These are phyloP conservation scores for Cornus controversa DNA, from an alignment of 148 eudicot genomes.

Conservation along the genomic window DNA sequence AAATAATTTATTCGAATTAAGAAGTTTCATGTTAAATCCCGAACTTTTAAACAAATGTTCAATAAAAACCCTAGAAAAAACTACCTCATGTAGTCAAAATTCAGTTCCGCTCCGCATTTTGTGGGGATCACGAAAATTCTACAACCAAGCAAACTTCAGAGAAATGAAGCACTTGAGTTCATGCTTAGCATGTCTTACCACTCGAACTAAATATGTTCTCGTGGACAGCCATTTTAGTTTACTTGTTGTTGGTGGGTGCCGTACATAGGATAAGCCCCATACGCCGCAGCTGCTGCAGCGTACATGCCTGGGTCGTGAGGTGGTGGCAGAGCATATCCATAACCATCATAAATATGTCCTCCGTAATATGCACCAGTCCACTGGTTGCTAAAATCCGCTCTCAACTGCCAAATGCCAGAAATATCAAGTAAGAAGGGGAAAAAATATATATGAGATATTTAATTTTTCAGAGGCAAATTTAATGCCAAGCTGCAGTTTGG, in stretches of 20 bases:
- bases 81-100: conserved; percentile 62
- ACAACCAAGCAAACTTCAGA: conserved; percentile 44
- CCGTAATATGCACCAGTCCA: conserved; percentile 90
- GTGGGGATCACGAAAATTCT: conserved; percentile 38
- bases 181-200: background rate
- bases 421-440: conserved; percentile 7
- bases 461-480: background rate
- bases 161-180: conserved; percentile 33
- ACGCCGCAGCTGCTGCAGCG: conserved; percentile 73
- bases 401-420: conserved; percentile 41
- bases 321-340: conserved; percentile 69
- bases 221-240: conserved; percentile 30
- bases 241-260: conserved; percentile 85
- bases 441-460: no score
- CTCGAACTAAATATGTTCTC: conserved; percentile 15
- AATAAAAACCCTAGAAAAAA: conserved; percentile 20
- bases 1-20: conserved; percentile 30
- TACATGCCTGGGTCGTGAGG: conserved; percentile 91
- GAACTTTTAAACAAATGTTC: conserved; percentile 42
- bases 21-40: conserved; percentile 30
- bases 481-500: background rate
- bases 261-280: conserved; percentile 76
- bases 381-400: conserved; percentile 68
- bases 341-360: conserved; percentile 70
- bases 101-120: conserved; percentile 61